Evolutionary conservation across 306 rosid genomes (phyloP), one percentile per base, ranked within the genome.

Genomic region (Inga laurina): DNA sequence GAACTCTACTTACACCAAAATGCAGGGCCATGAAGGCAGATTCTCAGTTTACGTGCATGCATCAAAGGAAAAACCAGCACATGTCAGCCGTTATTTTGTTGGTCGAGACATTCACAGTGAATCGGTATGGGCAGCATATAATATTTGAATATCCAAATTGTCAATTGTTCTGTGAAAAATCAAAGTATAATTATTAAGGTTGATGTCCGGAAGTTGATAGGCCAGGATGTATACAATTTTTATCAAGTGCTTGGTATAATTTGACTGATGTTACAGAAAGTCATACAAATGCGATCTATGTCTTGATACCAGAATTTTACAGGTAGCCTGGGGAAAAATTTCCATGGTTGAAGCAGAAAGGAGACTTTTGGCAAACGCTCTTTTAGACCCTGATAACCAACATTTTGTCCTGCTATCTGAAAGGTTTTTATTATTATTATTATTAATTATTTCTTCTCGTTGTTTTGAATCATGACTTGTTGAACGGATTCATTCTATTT

Each of bases 291-390:
- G 72, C 27, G 8, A 78, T 81, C 72, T 62, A 16, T 81, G 81
- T 82, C 82, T 57, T 86, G 65, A 76, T 79, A 41, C 67, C 69
- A 65, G 39, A 62, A 75, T 79, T 87, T 76, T 86, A 76, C 93
- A 96, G 99, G 98, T 96, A 74, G 86, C 30, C 27, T 96, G 99
- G 99, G 99, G 99, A 62, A 87, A 75, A 83, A 74, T 91, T 87
- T 92, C 98, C 24, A 96, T 93, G 98, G 92, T 96, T 89, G 99
- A 92, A 86, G 98, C 99, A 52, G 99, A 96, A 88, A 91, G 90
- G 86, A 91, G 99, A 87, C 97, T 96, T 84, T 85, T 96, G 93
- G 97, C 93, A 12, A 89, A 78, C 77, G 99, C 97, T 52, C 97
- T 96, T 65, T 49, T 84, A 76, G 98, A 96, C 69, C 97, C 93